Base-by-base conservation (phyloP, 169 alveolate species). In the Plasmodium ovale region DNA sequence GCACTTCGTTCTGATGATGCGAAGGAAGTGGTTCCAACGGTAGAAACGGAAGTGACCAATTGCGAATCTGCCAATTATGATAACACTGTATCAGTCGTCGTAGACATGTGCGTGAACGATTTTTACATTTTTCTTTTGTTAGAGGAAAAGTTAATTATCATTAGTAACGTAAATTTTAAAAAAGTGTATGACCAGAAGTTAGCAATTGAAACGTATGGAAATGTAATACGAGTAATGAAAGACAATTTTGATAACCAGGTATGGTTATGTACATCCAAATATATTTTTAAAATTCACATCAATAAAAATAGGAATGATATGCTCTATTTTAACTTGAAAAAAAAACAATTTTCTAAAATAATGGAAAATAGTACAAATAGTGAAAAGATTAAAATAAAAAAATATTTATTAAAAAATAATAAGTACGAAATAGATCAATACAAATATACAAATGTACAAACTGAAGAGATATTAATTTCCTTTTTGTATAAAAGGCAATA, bases 191-290 rank as follows among this genome's bases (percentile, higher is more conserved):
- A 85, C 42, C 91, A 85, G 69, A 42, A 33, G 10, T 62, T 85
- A 33, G 47, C 71, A 16, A 51, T 59, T 9, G 91, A 85, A 85
- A 85, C 91, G 23, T 85, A 85, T 21, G 91, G 91, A 4, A 42
- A 85, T 39, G 68, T 37, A n/a, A 68, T 85, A 68, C 21, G 73
- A 58, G 42, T 85, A 10, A 85, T 85, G 87, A 85, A 85, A 60
- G 87, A 85, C 54, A 54, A 85, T 19, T 54, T 51, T 3, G 91
- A 85, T 42, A 62, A 85, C 49, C 72, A 85, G 69, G 67, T 85
- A 47, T 85, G 91, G 91, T 29, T 85, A 27, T 54, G 91, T 23
- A 85, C 91, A 54, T 85, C 91, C 14, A 85, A 85, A 49, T 59
- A 85, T 69, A 85, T 85, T n/a, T 85, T 69, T 60, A 85, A 85